Base-by-base conservation (phyloP, 169 alveolate species). In the Cryptosporidium canis region DNA sequence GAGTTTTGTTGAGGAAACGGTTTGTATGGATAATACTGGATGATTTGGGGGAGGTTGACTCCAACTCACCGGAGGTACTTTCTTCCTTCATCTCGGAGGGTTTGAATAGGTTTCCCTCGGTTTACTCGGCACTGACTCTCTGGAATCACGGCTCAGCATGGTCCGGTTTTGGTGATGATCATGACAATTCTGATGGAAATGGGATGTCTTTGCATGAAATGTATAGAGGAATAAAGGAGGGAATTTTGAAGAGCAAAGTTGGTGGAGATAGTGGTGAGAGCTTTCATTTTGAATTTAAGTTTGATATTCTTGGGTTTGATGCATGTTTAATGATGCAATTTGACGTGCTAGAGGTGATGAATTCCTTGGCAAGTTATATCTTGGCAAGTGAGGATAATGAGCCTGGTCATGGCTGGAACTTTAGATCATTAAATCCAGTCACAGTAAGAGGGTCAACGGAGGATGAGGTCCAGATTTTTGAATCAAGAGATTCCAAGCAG, bases 131-230 rank as follows among this genome's bases (percentile, higher is more conserved):
- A 9, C 47, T 90, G 31, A 82, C 92, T n/a, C 87, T 91, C 1
- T 91, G 94, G 94, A 90, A 91, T 44, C 94, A 91, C 67, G 94
- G 94, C 0, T 85, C 92, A 29, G 94, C 93, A 33, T 91, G 94
- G 94, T 72, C 84, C 18, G 94, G 94, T 33, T 90, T 91, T 83
- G 94, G 94, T 24, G 93, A 90, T 33, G 94, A 91, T 83, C 91
- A 84, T 55, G 85, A 90, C 70, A 91, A 66, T 83, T 64, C 91
- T 8, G 90, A 90, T 92, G 72, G 68, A 58, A n/a, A 58, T 83
- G 91, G 45, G 45, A 83, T 55, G 94, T 83, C 61, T 72, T 83
- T 35, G 47, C 58, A 45, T 51, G 85, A 90, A 65, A 83, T 64
- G 92, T 65, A 58, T 66, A 82, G 35, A 70, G 84, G 83, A 18